Conservation (phyloP, 1,284 basidiomycete genomes). For the Rhodotorula sp. region DNA sequence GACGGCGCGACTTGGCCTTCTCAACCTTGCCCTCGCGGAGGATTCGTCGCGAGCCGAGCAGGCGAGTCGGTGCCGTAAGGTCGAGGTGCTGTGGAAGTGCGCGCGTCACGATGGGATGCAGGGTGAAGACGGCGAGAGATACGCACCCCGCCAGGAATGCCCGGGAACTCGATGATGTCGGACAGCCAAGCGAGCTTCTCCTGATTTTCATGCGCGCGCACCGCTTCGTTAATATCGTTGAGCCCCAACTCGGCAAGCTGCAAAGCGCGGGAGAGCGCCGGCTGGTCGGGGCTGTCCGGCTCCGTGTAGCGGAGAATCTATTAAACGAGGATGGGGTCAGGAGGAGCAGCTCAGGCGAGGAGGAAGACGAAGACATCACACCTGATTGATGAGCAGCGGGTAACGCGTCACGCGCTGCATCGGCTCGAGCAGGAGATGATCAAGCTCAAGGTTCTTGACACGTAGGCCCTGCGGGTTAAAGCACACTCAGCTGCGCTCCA, state of each 20-base stretch:
- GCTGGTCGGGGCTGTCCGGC: conserved; percentile 60
- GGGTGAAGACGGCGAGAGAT: background rate
- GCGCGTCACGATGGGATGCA: conserved; percentile 6
- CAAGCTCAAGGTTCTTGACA: conserved; percentile 77
- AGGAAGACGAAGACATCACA: conserved; percentile 43
- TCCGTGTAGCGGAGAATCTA: conserved; percentile 81
- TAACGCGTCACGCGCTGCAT: conserved; percentile 96
- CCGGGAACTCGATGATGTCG: conserved; percentile 59
- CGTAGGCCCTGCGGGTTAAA: conserved; percentile 61
- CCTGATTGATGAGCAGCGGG: conserved; percentile 81
- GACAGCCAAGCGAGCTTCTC: conserved; percentile 73
- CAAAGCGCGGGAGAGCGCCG: conserved; percentile 62
- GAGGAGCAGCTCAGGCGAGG: too few relatives aligned
- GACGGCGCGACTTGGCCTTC: conserved; percentile 78
- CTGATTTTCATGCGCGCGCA: conserved; percentile 77
- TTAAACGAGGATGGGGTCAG: background rate
- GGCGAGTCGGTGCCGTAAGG: conserved; percentile 81
- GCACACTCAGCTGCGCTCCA: background rate
- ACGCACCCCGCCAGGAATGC: conserved; percentile 11
- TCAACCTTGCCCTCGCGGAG: conserved; percentile 74
- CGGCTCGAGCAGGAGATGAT: conserved; percentile 84
- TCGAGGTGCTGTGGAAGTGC: conserved; percentile 67
- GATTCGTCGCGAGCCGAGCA: conserved; percentile 72
- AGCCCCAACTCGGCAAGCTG: conserved; percentile 71
- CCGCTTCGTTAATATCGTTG: conserved; percentile 80